phyloP scores from a whole-genome alignment of 2,329 filamentous ascomycete genomes.

The Neopestalotiopsis rosae region DNA sequence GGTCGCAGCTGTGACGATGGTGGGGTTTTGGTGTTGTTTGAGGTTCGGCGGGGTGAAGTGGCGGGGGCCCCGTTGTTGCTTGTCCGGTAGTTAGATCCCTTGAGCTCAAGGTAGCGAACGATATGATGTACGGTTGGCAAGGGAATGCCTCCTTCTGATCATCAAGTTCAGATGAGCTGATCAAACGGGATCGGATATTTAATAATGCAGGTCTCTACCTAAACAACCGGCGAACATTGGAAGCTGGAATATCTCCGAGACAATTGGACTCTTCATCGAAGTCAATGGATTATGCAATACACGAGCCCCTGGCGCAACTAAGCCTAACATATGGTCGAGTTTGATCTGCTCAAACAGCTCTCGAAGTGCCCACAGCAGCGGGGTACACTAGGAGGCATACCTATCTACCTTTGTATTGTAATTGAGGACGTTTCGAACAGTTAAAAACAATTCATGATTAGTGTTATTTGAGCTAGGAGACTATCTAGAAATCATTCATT shows the following conservation, averaged over 20 bases:
- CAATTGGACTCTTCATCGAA: background rate
- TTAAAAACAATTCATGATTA: too few relatives aligned
- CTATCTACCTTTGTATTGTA: background rate
- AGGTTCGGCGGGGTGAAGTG: slow-evolving; percentile 12
- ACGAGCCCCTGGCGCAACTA: too few relatives aligned
- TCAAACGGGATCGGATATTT: background rate
- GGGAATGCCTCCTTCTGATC: background rate
- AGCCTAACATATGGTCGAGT: background rate
- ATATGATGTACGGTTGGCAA: background rate
- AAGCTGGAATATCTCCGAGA: background rate
- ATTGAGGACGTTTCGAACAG: too few relatives aligned
- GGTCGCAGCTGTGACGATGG: slow-evolving; percentile 13
- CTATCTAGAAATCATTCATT: too few relatives aligned
- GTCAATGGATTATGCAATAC: background rate
- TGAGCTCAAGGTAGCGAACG: background rate
- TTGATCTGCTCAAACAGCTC: background rate
- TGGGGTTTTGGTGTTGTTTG: slow-evolving; percentile 15
- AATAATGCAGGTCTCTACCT: background rate
- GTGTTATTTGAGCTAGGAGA: too few relatives aligned
- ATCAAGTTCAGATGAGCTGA: background rate
- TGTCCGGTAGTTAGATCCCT: background rate
- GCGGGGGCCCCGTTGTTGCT: background rate
- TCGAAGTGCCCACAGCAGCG: background rate
- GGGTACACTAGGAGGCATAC: background rate
- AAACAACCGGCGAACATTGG: background rate